phyloP scores from a whole-genome alignment of 1,139 yeast genomes.

The Meyerozyma athensensis region DNA sequence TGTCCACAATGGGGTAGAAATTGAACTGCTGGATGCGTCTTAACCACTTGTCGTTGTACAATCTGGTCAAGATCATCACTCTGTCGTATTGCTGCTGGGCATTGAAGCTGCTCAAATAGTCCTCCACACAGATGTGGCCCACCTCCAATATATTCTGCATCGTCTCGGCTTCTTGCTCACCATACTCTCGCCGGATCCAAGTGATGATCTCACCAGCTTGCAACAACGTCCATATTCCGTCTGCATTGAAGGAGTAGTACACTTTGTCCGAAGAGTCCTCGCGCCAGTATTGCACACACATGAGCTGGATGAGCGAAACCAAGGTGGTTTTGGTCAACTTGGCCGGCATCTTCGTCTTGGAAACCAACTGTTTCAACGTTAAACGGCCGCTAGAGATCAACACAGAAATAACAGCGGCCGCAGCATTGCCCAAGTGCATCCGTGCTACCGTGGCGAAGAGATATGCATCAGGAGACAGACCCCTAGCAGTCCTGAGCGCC shows the following conservation, averaged over 20 bases:
- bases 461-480: constrained; percentile 59
- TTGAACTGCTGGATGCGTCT: constrained; percentile 38
- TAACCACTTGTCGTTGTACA: constrained; percentile 59
- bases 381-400: constrained; percentile 59
- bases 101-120: constrained; percentile 45
- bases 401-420: constrained; percentile 49
- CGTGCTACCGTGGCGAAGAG: constrained; percentile 51
- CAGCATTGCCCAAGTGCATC: constrained; percentile 60
- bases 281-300: constrained; percentile 53
- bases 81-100: constrained; percentile 23
- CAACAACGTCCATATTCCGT: constrained; percentile 58
- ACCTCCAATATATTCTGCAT: constrained; percentile 62
- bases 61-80: constrained; percentile 35
- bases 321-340: constrained; percentile 50
- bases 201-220: constrained; percentile 76
- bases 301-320: constrained; percentile 62
- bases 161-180: constrained; percentile 57
- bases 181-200: constrained; percentile 38
- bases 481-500: constrained; percentile 22
- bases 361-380: constrained; percentile 43
- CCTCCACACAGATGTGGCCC: constrained; percentile 63
- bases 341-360: constrained; percentile 35
- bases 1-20: constrained; percentile 46
- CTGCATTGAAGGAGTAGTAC: constrained; percentile 58
- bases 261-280: constrained; percentile 37